phyloP scores from a whole-genome alignment of 192 early-diverging fungal genomes.

The Podila horticola region DNA sequence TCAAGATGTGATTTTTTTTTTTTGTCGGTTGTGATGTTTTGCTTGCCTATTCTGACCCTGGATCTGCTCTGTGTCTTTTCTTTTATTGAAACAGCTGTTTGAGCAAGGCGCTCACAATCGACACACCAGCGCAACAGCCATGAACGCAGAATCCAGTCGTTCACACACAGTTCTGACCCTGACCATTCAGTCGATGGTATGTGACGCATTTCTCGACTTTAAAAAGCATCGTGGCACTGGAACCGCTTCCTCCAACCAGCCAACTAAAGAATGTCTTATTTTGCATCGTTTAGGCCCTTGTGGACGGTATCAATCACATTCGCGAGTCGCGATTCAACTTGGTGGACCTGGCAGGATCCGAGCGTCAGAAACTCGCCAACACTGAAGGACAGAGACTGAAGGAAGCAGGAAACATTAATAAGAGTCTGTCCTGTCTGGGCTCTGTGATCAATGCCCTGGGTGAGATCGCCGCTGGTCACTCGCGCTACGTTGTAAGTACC shows the following conservation, averaged over 20 bases:
- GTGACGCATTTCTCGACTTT: too few species aligned
- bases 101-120: slow-evolving; percentile 75
- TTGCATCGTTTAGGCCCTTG: slow-evolving; percentile 37
- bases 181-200: slow-evolving; percentile 73
- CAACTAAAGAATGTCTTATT: too few species aligned
- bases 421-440: slow-evolving; percentile 78
- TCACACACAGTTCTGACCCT: slow-evolving; percentile 86
- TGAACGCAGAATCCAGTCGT: slow-evolving; percentile 87
- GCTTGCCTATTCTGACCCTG: background rate
- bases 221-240: too few species aligned
- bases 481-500: slow-evolving; percentile 60
- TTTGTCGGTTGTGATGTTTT: background rate
- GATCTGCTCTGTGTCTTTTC: background rate
- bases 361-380: slow-evolving; percentile 72
- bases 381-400: slow-evolving; percentile 74
- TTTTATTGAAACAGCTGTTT: slow-evolving; percentile 54
- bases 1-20: background rate
- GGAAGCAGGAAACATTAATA: slow-evolving; percentile 89
- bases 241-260: too few species aligned
- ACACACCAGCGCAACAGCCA: slow-evolving; percentile 73
- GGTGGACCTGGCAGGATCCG: slow-evolving; percentile 85
- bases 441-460: slow-evolving; percentile 88
- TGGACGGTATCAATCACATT: slow-evolving; percentile 65
- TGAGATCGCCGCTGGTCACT: slow-evolving; percentile 66
- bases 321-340: slow-evolving; percentile 74